Evolutionary conservation across 2,329 filamentous ascomycete genomes (phyloP), one percentile per base, ranked within the genome.

Genomic region (Pyrenophora graminea): DNA sequence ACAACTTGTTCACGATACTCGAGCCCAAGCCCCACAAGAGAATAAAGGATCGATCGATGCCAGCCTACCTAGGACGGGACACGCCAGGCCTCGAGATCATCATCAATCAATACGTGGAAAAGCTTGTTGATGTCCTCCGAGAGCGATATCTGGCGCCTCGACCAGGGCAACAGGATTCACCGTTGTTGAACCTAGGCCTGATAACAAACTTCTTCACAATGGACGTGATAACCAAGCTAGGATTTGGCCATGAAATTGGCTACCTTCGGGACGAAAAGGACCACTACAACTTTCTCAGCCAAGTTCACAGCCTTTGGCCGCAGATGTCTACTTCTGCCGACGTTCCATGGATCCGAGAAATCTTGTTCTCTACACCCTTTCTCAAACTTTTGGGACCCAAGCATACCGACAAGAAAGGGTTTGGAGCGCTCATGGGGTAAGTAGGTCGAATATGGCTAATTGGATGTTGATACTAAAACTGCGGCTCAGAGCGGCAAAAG

Each of bases 191-290:
- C 32, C 12, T 49, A 7, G 46, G 18, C 6, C 39, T 30, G 13
- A 44, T 49, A 39, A 36, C 48, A 18, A 23, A 13, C 12, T 52
- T 36, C 33, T 52, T 52, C 25, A 55, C 53, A 23, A 38, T 57
- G 27, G 54, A 59, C 15, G 45, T 55, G 7, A 59, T 55, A 30
- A 55, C 45, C 4, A 31, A 38, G 21, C 45, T 57, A 10, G 43
- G 32, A 3, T 57, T 52, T 27, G 54, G 56, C 13, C 34, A 47
- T 19, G 39, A 48, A 6, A 42, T 59, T 34, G 56, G 54, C 10
- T 55, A 51, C 23, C 19, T 59, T 6, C 44, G 21, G 4, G 36
- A 51, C 10, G 36, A 51, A 23, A 36, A 31, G 8, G 56, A 59
- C 19, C 38, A 51, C 32, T 48, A 44, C 23, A 37, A 45, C n/a